Conservation (phyloP, 768 basidiomycete species). For the Trametes sanguinea region DNA sequence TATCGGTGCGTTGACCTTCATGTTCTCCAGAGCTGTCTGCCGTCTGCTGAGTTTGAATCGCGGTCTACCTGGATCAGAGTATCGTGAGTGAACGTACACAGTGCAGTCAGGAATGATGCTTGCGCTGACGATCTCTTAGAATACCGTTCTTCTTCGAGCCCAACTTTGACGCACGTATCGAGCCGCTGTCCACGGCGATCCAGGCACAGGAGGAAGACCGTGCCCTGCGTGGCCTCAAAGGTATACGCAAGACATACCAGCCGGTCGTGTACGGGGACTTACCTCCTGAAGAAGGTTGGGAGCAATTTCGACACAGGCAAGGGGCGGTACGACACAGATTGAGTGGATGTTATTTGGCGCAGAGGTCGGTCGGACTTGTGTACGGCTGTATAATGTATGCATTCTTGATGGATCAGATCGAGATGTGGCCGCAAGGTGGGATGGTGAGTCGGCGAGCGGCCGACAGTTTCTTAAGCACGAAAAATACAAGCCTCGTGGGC, state of each 20-base stretch:
- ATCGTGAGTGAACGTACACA: slow-evolving; percentile 52
- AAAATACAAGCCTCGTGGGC: slow-evolving; percentile 10
- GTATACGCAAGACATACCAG: slow-evolving; percentile 37
- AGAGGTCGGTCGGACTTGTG: too few species aligned
- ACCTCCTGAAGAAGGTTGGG: slow-evolving; percentile 67
- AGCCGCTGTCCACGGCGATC: slow-evolving; percentile 62
- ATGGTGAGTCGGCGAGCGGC: background rate
- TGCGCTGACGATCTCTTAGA: slow-evolving; percentile 38
- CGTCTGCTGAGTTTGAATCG: too few species aligned
- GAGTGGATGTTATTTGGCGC: background rate
- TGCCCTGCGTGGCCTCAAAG: slow-evolving; percentile 18
- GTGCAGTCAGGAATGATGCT: background rate
- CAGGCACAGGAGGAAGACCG: slow-evolving; percentile 42
- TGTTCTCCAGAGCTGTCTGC: too few species aligned
- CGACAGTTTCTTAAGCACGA: background rate
- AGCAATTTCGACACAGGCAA: slow-evolving; percentile 61
- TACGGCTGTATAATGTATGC: too few species aligned
- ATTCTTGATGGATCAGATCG: too few species aligned
- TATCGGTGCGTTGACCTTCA: slow-evolving; percentile 46
- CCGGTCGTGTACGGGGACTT: slow-evolving; percentile 80
- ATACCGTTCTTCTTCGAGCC: slow-evolving; percentile 96
- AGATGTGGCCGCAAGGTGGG: too few species aligned
- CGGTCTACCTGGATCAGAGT: slow-evolving; percentile 45
- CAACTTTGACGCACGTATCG: slow-evolving; percentile 71
- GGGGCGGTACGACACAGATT: slow-evolving; percentile 34